Base-by-base conservation (phyloP, 805 yeast genomes). In the Martiniozyma abietophila region DNA sequence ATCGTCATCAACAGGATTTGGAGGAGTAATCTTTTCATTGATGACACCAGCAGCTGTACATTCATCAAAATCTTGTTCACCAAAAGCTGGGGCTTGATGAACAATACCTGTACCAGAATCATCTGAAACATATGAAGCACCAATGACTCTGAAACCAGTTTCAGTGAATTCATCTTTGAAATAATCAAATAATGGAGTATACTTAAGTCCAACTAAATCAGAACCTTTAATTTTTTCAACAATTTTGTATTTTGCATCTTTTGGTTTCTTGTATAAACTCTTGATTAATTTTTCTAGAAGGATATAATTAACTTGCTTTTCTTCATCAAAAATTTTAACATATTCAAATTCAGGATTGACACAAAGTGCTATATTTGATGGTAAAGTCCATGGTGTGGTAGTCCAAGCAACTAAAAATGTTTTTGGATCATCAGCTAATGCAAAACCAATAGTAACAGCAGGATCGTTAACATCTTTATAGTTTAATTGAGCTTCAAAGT, bases 41-140 rank as follows among this genome's bases (percentile, higher is more conserved):
- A 89, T 79, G 49, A 92, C 67, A 42, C 95, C 95, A 21, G 75
- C 72, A 16, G 68, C 74, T 30, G 74, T 67, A 52, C 94, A 80
- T 46, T 80, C 94, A 46, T 70, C 73, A 71, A 75, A 86, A 89
- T 92, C 99, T 61, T 76, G 94, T 67, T 92, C 99, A 81, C 99
- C 99, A 63, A 86, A 92, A 35, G 97, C 92, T 44, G 99, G 98
- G 31, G 98, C 76, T 59, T 88, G 95, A 62, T 92, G 98, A 42
- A 92, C 99, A 54, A 92, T 76, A 77, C 99, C 99, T 36, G 98
- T 83, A 85, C 99, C 99, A 29, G 94, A 80, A 46, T 92, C 98
- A 44, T 69, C 76, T 31, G 95, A 74, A 50, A 92, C 98, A 53
- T 82, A 92, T 48, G 71, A 80, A 39, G 78, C 96, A 40, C 69